phyloP scores from a whole-genome alignment of 306 rosid species.

The Glycine tomentella region DNA sequence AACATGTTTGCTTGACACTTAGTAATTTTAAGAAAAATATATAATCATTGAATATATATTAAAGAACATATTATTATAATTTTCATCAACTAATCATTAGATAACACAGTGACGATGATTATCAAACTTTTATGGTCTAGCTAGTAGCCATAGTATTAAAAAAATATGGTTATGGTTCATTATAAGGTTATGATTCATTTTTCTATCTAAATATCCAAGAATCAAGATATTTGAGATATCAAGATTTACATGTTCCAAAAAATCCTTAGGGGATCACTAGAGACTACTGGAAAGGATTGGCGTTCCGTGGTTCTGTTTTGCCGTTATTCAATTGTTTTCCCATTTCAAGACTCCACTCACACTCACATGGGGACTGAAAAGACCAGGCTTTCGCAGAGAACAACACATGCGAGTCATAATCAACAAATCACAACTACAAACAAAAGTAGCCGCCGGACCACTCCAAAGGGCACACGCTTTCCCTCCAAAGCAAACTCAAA shows the following conservation, averaged over 20 bases:
- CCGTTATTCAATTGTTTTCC: background rate
- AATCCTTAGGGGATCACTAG: background rate
- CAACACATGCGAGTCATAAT: conserved; percentile 24
- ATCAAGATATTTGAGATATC: background rate
- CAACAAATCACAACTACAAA: background rate
- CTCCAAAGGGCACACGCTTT: background rate
- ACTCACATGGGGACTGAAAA: conserved; percentile 26
- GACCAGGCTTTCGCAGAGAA: background rate
- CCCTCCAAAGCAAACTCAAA: conserved; percentile 22
- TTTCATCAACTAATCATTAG: too few species aligned
- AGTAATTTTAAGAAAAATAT: too few species aligned
- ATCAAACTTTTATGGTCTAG: too few species aligned
- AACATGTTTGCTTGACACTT: too few species aligned
- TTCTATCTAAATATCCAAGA: conserved; percentile 19
- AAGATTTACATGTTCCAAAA: background rate
- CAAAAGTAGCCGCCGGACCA: too few species aligned
- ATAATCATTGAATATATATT: too few species aligned
- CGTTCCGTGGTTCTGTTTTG: background rate
- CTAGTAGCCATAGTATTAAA: too few species aligned
- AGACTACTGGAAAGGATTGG: background rate
- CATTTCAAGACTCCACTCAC: conserved; percentile 15
- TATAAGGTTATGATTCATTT: too few species aligned
- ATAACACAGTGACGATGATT: too few species aligned
- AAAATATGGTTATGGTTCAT: too few species aligned
- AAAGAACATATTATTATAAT: too few species aligned